Conservation (phyloP, 139 green algal species). For the Ettlia oleoabundans region DNA sequence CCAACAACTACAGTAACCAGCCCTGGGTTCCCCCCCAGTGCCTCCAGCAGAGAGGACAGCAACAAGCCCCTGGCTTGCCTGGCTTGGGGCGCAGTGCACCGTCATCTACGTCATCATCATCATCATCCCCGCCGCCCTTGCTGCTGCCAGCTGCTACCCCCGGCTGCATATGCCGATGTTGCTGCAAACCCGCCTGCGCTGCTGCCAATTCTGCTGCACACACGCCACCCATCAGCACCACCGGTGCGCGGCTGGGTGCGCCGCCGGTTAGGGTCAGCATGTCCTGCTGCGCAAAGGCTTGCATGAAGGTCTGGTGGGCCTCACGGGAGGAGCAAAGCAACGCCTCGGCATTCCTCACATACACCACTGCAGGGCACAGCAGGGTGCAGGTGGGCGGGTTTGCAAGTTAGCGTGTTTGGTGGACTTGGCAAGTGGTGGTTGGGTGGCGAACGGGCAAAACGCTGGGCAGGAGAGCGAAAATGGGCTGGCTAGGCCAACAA, state of each 20-base stretch:
- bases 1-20: too few species aligned
- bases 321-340: slow-evolving; percentile 27
- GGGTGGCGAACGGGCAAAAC: too few species aligned
- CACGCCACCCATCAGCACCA: slow-evolving; percentile 28
- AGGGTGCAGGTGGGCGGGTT: not conserved
- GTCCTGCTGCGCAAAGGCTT: not conserved
- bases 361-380: slow-evolving; percentile 22
- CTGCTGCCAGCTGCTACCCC: not conserved
- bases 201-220: not conserved
- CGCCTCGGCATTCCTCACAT: slow-evolving; percentile 3
- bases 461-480: too few species aligned
- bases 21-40: too few species aligned
- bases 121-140: not conserved
- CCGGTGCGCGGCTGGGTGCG: slow-evolving; percentile 1
- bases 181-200: slow-evolving; percentile 5
- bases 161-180: slow-evolving; percentile 10
- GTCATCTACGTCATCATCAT: not conserved
- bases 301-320: not conserved
- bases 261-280: slow-evolving; percentile 10
- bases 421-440: too few species aligned
- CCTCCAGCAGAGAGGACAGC: too few species aligned
- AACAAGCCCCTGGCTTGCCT: not conserved
- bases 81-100: not conserved
- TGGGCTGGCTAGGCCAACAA: too few species aligned
- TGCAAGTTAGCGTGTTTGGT: too few species aligned